Evolutionary conservation across 495 filamentous ascomycete species (phyloP), one percentile per base, ranked within the genome.

Genomic region (Aspergillus heteromorphus): DNA sequence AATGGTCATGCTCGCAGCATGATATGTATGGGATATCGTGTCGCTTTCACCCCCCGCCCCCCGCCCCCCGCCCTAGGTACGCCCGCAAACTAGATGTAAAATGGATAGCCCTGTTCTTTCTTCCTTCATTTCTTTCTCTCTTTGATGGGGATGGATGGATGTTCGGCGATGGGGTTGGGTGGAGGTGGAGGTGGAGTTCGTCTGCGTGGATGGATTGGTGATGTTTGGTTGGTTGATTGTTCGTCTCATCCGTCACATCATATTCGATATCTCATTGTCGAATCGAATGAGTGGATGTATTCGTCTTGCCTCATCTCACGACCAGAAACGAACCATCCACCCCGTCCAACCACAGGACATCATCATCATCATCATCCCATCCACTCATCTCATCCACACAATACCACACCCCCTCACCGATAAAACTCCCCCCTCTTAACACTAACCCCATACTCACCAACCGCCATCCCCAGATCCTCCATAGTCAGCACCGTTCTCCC

Each of bases 391-490:
- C 42, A 27, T 27, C 23, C 23, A 27, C 23, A 27, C 7, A 27
- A n/a, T 30, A 6, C 29, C 29, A 30, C 29, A 10, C 5, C 29
- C 29, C 29, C 29, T 83, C 74, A 97, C 62, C 92, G 83, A 73
- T 99, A 99, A 65, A 97, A 99, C 73, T 99, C 93, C 56, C 92
- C 92, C 53, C 93, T 77, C 83, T 92, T 95, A 11, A 97, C 87
- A 70, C 95, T 97, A 48, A 97, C 91, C 0, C 95, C 93, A 73
- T 96, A 97, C 74, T 97, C 93, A 0, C 88, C 87, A 17, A 97
- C 93, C 6, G 93, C 93, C 87, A 95, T 96, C 2, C 93, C 93
- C 63, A 98, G 67, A 78, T 98, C 93, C 74, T 98, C 93, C 93
- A 98, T 97, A 6, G 95, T 97, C 54, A 98, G 73, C 58, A 98